Conservation (phyloP, 1,139 yeast species). For the Taiozyma sp. region DNA sequence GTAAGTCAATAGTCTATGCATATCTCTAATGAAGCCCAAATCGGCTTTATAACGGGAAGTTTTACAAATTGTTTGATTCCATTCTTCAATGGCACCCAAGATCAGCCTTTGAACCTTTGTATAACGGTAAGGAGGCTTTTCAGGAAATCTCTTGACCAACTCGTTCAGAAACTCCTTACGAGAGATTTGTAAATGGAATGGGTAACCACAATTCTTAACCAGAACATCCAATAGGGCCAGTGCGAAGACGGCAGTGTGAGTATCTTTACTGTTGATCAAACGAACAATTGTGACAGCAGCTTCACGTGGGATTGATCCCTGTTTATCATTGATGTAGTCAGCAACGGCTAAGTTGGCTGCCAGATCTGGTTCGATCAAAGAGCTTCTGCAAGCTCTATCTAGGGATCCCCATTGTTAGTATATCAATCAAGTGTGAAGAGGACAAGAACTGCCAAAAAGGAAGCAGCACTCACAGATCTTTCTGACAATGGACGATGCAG, state of each 20-base stretch:
- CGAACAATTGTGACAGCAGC: slow-evolving; percentile 91
- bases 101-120: slow-evolving; percentile 80
- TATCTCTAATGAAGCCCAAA: slow-evolving; percentile 86
- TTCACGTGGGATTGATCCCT: slow-evolving; percentile 87
- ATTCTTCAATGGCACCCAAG: slow-evolving; percentile 89
- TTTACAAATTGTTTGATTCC: slow-evolving; percentile 94
- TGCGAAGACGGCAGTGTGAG: slow-evolving; percentile 67
- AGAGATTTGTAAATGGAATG: slow-evolving; percentile 91
- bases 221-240: slow-evolving; percentile 69
- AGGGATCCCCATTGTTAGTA: slow-evolving; percentile 7
- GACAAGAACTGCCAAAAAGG: too few relatives aligned
- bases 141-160: slow-evolving; percentile 90
- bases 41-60: slow-evolving; percentile 90
- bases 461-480: slow-evolving; percentile 21
- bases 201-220: slow-evolving; percentile 97
- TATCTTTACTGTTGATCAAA: slow-evolving; percentile 75
- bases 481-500: slow-evolving; percentile 22
- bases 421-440: background rate
- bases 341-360: slow-evolving; percentile 89
- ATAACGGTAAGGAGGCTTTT: slow-evolving; percentile 85
- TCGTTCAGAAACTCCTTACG: slow-evolving; percentile 93
- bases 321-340: slow-evolving; percentile 88
- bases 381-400: slow-evolving; percentile 87
- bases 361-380: slow-evolving; percentile 82
- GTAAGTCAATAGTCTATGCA: slow-evolving; percentile 85